phyloP scores from a whole-genome alignment of 2,329 filamentous ascomycete genomes.

The Colletotrichum sp. region DNA sequence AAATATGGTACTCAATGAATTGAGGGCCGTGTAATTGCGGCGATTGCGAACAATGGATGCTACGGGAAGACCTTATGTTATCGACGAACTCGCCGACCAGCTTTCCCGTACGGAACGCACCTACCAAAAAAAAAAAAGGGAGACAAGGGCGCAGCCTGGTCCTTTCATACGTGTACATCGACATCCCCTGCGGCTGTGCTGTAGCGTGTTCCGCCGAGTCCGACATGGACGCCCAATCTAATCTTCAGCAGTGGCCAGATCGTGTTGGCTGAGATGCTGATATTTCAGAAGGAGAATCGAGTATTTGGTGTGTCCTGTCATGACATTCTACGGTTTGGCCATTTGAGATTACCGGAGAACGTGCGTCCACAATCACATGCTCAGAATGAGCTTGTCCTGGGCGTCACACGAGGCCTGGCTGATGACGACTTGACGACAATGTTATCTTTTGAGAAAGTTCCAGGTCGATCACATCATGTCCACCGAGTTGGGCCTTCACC shows the following conservation, averaged over 20 bases:
- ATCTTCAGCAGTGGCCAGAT: not conserved
- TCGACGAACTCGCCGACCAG: not conserved
- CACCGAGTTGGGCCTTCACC: no score
- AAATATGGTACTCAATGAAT: slow-evolving; percentile 17
- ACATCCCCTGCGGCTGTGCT: not conserved
- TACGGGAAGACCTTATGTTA: not conserved
- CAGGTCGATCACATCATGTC: no score
- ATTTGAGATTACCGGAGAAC: not conserved
- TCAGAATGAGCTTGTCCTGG: not conserved
- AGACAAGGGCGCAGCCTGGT: not conserved
- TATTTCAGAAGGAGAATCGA: fast-evolving
- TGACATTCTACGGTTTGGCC: not conserved
- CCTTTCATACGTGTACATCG: not conserved
- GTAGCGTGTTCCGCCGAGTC: not conserved
- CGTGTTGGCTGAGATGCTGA: not conserved
- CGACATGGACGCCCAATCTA: not conserved
- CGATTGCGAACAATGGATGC: slow-evolving; percentile 1
- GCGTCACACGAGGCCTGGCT: no score
- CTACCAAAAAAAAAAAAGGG: not conserved
- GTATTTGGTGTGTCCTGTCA: not conserved
- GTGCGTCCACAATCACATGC: not conserved
- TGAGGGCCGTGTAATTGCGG: slow-evolving; percentile 15
- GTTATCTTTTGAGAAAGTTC: not conserved
- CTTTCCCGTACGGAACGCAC: fast-evolving
- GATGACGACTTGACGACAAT: not conserved